These are phyloP conservation scores for Globisporangium spinosum DNA, from an alignment of 352 stramenopile genomes.

Conservation along the genomic window DNA sequence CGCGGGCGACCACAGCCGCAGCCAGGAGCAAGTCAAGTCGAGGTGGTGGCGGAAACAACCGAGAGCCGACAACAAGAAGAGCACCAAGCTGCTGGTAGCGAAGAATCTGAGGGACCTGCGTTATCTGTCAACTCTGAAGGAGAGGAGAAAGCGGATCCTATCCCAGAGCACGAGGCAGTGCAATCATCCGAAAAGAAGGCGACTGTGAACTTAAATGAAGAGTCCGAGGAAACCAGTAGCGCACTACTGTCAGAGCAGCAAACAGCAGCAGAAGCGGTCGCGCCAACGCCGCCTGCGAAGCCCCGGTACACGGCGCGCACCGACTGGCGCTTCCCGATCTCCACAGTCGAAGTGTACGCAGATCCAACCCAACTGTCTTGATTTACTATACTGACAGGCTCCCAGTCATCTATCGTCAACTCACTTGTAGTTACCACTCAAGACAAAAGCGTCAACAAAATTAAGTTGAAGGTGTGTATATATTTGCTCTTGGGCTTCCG, in stretches of 20 bases:
- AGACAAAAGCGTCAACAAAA: not conserved
- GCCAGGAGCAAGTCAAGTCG: not conserved
- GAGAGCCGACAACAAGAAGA: not conserved
- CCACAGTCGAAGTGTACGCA: constrained; percentile 61
- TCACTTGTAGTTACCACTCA: not conserved
- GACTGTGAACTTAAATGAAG: not conserved
- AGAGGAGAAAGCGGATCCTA: not conserved
- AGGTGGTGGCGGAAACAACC: not conserved
- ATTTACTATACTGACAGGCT: not conserved
- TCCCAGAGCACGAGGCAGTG: not conserved
- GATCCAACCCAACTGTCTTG: constrained; percentile 31
- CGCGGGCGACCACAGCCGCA: constrained; percentile 4
- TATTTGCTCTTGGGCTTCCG: not conserved
- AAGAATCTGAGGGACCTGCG: not conserved
- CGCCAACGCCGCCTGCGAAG: constrained; percentile 19
- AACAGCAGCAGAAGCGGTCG: not conserved
- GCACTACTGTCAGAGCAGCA: constrained; percentile 14
- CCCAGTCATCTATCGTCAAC: not conserved
- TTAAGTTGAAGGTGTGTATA: not conserved
- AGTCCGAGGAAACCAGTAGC: constrained; percentile 9
- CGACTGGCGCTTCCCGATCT: constrained; percentile 74
- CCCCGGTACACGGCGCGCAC: constrained; percentile 48
- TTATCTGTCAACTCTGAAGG: not conserved
- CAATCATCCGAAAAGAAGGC: constrained; percentile 2
- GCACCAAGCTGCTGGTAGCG: not conserved